These are phyloP conservation scores for Melanopsichium pennsylvanicum DNA, from an alignment of 1,284 basidiomycete species.

Conservation along the genomic window DNA sequence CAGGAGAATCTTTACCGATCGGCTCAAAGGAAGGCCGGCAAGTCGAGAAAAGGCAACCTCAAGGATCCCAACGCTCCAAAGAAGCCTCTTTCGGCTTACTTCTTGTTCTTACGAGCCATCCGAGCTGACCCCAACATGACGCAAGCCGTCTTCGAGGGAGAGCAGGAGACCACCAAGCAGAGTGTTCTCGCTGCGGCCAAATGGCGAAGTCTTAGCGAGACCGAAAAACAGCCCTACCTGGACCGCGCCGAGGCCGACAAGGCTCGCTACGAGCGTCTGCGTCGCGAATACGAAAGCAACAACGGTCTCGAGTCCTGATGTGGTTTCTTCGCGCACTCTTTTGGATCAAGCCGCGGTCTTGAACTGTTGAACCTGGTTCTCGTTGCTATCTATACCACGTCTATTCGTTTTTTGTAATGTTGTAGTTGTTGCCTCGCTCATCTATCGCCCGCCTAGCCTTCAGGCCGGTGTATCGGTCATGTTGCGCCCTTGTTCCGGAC, in stretches of 20 bases:
- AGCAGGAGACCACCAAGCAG: constrained; percentile 92
- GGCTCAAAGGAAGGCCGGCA: constrained; percentile 90
- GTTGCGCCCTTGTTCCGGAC: constrained; percentile 5
- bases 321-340: neutral
- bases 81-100: constrained; percentile 93
- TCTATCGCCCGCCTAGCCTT: neutral
- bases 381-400: constrained; percentile 24
- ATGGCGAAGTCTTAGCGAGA: constrained; percentile 89
- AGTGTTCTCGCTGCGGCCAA: constrained; percentile 89
- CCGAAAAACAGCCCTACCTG: constrained; percentile 73
- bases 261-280: constrained; percentile 54
- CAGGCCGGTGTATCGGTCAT: neutral
- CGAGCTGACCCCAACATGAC: constrained; percentile 57
- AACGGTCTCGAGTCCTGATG: constrained; percentile 26
- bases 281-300: constrained; percentile 56
- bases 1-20: constrained; percentile 89
- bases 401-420: constrained; percentile 10
- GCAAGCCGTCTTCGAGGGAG: constrained; percentile 84
- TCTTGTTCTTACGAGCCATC: constrained; percentile 82
- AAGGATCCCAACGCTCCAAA: constrained; percentile 96
- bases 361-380: neutral
- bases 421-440: constrained; percentile 13
- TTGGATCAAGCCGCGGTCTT: neutral
- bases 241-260: constrained; percentile 61
- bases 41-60: constrained; percentile 90